Conservation (phyloP, 352 stramenopile species). For the Globisporangium paddicum region DNA sequence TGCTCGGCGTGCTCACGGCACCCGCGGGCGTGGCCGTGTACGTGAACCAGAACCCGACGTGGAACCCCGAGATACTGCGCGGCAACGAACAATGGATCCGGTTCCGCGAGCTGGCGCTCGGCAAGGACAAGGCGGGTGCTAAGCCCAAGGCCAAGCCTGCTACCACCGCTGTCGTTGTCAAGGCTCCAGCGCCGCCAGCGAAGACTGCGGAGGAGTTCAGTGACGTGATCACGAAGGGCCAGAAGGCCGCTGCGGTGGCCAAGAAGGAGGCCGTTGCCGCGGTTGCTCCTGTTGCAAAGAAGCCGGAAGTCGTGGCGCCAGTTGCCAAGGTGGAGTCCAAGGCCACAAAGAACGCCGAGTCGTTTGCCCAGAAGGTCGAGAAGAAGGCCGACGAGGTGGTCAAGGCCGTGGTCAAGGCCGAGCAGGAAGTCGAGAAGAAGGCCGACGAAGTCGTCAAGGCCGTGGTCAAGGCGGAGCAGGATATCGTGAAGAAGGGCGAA, state of each 20-base stretch:
- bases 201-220: conserved; percentile 47
- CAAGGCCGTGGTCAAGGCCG: conserved; percentile 16
- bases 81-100: conserved; percentile 63
- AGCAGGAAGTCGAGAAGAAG: conserved; percentile 22
- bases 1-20: conserved; percentile 42
- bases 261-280: conserved; percentile 14
- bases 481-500: conserved; percentile 32
- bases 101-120: conserved; percentile 73
- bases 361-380: conserved; percentile 8
- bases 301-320: not conserved
- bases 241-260: conserved; percentile 12
- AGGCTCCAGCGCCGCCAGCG: not conserved
- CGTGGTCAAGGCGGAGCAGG: conserved; percentile 11
- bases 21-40: conserved; percentile 57
- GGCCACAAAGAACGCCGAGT: conserved; percentile 13
- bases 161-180: not conserved
- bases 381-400: conserved; percentile 20
- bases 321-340: not conserved
- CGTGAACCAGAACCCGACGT: conserved; percentile 72
- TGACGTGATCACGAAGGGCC: conserved; percentile 35
- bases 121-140: conserved; percentile 12
- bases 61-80: conserved; percentile 60
- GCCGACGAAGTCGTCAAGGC: conserved; percentile 22
- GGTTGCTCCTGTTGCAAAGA: conserved; percentile 1
- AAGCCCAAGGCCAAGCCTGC: conserved; percentile 17